Evolutionary conservation across 2,329 filamentous ascomycete species (phyloP).

Genomic region (Phyllosticta citrichinensis): DNA sequence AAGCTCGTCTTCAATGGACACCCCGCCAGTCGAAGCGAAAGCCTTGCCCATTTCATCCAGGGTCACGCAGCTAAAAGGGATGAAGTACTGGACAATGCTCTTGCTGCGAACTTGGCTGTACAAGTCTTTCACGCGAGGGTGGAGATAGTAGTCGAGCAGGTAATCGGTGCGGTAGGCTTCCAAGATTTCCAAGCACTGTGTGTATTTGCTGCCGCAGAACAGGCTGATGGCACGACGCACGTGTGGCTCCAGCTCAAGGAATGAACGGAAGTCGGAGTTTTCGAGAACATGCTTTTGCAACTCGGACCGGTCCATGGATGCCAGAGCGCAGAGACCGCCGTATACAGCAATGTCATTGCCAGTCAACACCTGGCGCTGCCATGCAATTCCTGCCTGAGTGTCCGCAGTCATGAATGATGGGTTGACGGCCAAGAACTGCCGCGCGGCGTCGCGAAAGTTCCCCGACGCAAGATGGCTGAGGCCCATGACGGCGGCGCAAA

Average conservation of each 20-base stretch:
- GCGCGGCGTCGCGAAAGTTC: slow-evolving; percentile 58
- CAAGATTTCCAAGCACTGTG: slow-evolving; percentile 70
- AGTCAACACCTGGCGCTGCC: slow-evolving; percentile 62
- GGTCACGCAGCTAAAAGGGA: slow-evolving; percentile 81
- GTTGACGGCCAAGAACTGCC: slow-evolving; percentile 57
- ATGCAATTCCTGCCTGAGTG: slow-evolving; percentile 39
- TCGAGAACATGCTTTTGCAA: slow-evolving; percentile 70
- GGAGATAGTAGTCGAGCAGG: slow-evolving; percentile 78
- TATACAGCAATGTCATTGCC: slow-evolving; percentile 88
- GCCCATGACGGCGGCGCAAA: slow-evolving; percentile 54
- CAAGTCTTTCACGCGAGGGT: slow-evolving; percentile 59
- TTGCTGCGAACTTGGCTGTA: slow-evolving; percentile 74
- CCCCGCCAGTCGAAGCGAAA: slow-evolving; percentile 52
- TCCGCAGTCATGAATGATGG: slow-evolving; percentile 34
- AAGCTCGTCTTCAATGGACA: slow-evolving; percentile 60
- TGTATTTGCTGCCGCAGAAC: slow-evolving; percentile 87
- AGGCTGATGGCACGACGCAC: slow-evolving; percentile 82
- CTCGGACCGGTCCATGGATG: slow-evolving; percentile 72
- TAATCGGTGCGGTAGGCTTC: slow-evolving; percentile 77
- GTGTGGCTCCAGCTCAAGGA: slow-evolving; percentile 87
- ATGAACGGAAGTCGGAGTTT: slow-evolving; percentile 75
- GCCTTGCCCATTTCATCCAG: slow-evolving; percentile 66
- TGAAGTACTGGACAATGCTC: slow-evolving; percentile 86
- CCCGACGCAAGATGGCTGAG: slow-evolving; percentile 49
- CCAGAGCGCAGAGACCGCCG: slow-evolving; percentile 79